phyloP scores from a whole-genome alignment of 2,329 filamentous ascomycete species.

The Venturia asperata region DNA sequence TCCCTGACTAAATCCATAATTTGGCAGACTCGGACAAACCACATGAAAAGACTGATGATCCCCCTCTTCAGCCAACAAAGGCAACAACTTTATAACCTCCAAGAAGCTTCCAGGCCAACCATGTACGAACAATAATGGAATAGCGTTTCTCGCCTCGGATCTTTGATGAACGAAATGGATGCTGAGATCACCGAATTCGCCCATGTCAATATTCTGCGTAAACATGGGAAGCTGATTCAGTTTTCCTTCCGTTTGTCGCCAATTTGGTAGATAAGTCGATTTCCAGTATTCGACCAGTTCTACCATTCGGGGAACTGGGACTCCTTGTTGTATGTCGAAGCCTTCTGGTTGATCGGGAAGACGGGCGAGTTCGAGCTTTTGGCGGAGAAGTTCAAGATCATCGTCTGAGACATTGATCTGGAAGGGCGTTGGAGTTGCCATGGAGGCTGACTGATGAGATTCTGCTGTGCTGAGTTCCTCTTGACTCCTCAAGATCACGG shows the following conservation, averaged over 20 bases:
- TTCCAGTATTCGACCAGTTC: slow-evolving; percentile 53
- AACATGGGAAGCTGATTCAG: slow-evolving; percentile 51
- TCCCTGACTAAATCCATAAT: slow-evolving; percentile 47
- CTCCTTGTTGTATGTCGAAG: slow-evolving; percentile 47
- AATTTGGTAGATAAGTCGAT: slow-evolving; percentile 45
- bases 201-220: slow-evolving; percentile 45
- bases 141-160: slow-evolving; percentile 45
- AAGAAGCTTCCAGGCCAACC: slow-evolving; percentile 65
- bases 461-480: background rate
- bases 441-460: background rate
- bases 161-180: slow-evolving; percentile 59
- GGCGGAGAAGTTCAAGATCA: slow-evolving; percentile 46
- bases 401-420: slow-evolving; percentile 46
- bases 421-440: slow-evolving; percentile 31
- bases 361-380: slow-evolving; percentile 47
- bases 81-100: slow-evolving; percentile 57
- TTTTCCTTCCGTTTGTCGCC: slow-evolving; percentile 51
- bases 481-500: too few relatives aligned
- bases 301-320: slow-evolving; percentile 53
- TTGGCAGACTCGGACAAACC: slow-evolving; percentile 48
- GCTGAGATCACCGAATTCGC: slow-evolving; percentile 53
- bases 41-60: slow-evolving; percentile 42
- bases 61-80: slow-evolving; percentile 32
- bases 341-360: slow-evolving; percentile 50
- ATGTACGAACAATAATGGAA: slow-evolving; percentile 62